Evolutionary conservation across 495 filamentous ascomycete species (phyloP), one percentile per base, ranked within the genome.

Genomic region (Bryoglossum gracile): DNA sequence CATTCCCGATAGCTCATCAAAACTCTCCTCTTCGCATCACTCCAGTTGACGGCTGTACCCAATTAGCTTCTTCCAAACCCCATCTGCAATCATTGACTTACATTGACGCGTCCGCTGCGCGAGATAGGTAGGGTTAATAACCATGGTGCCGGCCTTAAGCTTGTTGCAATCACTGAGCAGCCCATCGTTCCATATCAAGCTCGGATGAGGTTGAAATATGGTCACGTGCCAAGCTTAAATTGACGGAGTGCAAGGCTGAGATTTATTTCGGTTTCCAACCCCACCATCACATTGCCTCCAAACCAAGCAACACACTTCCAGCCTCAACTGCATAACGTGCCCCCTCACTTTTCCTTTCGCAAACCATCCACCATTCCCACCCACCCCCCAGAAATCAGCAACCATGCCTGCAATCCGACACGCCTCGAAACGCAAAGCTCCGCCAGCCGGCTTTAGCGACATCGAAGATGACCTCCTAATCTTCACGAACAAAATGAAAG

Each of bases 401-500:
- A 76, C 35, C 21, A 96, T 99, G 92, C 91, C 92, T 46, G 83
- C 90, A 4, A 80, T 95, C 47, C 82, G 92, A 58, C 70, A 76
- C 41, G 72, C 80, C 33, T 81, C 82, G 53, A 85, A 82, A 65
- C 82, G 85, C 63, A 97, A 96, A 72, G 78, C 92, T 50, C 92
- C 92, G 33, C 92, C 92, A 32, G 89, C 84, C 14, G 92, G 92
- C 62, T 99, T 97, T 76, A 83, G 86, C 53, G 92, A 97, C 63
- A 86, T 98, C 61, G 89, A 97, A 68, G 90, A 96, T 65, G 94
- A 91, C 50, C 82, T 98, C 22, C 79, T 97, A 18, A 86, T 95
- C 55, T 98, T 97, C 68, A 74, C 74, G 66, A 95, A 96, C 73
- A 94, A 95, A 71, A 95, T 97, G 92, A 96, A 96, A 65, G 92